Percentiles rank a stretch among this genome's conserved stretches.
Evolutionary conservation across 805 yeast genomes (phyloP).

Genomic region (Candida easanensis): DNA sequence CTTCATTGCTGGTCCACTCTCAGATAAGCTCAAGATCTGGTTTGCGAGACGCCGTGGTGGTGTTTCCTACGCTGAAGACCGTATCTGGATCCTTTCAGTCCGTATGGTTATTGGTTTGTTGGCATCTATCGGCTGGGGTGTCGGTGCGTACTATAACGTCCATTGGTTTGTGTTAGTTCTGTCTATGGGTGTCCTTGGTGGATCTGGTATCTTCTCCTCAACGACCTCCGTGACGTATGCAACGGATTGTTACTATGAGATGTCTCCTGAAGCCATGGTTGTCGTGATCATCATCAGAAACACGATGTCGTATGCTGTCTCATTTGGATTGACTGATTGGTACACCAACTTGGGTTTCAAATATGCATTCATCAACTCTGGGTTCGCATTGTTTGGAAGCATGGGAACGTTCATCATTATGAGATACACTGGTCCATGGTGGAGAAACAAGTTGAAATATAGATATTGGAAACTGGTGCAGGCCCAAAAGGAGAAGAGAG

Average conservation of each 20-base stretch:
- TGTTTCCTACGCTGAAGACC: conserved; percentile 52
- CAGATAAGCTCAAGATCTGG: conserved; percentile 47
- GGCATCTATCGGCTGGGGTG: conserved; percentile 59
- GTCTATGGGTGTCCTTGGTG: conserved; percentile 56
- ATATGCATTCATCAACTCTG: conserved; percentile 47
- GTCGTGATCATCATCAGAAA: conserved; percentile 56
- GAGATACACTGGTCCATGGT: conserved; percentile 25
- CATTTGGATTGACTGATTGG: conserved; percentile 61
- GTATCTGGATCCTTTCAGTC: conserved; percentile 48
- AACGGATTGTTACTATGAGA: conserved; percentile 52
- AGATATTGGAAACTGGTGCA: conserved; percentile 25
- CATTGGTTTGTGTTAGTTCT: conserved; percentile 55
- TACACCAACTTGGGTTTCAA: conserved; percentile 48
- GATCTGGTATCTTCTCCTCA: conserved; percentile 48
- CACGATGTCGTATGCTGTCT: conserved; percentile 56
- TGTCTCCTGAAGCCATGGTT: conserved; percentile 52
- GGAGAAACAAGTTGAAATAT: conserved; percentile 25
- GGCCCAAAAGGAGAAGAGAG: conserved; percentile 21
- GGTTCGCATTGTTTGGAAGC: conserved; percentile 15
- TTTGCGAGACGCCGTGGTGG: conserved; percentile 50
- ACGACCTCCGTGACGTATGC: conserved; percentile 47
- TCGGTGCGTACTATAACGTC: conserved; percentile 52
- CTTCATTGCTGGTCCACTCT: conserved; percentile 45
- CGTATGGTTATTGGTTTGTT: conserved; percentile 50
- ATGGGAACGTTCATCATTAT: conserved; percentile 21